phyloP scores from a whole-genome alignment of 116 monocot species.

The Phalaenopsis hybrid region DNA sequence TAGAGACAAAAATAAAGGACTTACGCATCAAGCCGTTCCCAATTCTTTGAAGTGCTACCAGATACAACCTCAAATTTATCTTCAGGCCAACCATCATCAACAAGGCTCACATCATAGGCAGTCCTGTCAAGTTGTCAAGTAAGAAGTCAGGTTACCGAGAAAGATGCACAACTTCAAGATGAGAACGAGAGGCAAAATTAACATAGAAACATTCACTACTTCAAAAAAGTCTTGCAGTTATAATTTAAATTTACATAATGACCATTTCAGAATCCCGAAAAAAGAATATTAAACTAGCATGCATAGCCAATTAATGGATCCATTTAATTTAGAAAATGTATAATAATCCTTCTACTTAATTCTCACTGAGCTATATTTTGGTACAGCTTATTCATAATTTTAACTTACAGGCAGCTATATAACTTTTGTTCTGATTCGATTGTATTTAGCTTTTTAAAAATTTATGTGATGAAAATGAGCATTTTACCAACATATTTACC shows the following conservation, averaged over 20 bases:
- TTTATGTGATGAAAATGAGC: no score
- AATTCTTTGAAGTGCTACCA: slow-evolving; percentile 61
- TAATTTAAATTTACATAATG: background rate
- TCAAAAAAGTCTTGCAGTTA: background rate
- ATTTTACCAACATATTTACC: no score
- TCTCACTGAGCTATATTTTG: no score
- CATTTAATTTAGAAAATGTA: background rate
- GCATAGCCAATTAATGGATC: background rate
- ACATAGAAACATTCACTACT: no score
- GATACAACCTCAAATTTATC: slow-evolving; percentile 65
- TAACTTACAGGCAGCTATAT: no score
- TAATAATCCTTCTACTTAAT: no score
- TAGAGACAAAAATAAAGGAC: slow-evolving; percentile 11
- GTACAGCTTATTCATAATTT: no score
- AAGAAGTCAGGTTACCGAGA: background rate
- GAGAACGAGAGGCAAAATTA: background rate
- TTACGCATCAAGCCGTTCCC: slow-evolving; percentile 90
- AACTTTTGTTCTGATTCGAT: no score
- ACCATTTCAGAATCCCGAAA: background rate
- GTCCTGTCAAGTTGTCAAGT: slow-evolving; percentile 35
- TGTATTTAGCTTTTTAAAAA: no score
- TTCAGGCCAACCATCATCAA: slow-evolving; percentile 77
- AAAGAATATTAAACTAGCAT: background rate
- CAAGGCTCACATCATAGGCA: slow-evolving; percentile 90
- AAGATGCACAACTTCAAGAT: background rate